Evolutionary conservation across 2,329 filamentous ascomycete genomes (phyloP).

Genomic region (Albifimbria verrucaria): DNA sequence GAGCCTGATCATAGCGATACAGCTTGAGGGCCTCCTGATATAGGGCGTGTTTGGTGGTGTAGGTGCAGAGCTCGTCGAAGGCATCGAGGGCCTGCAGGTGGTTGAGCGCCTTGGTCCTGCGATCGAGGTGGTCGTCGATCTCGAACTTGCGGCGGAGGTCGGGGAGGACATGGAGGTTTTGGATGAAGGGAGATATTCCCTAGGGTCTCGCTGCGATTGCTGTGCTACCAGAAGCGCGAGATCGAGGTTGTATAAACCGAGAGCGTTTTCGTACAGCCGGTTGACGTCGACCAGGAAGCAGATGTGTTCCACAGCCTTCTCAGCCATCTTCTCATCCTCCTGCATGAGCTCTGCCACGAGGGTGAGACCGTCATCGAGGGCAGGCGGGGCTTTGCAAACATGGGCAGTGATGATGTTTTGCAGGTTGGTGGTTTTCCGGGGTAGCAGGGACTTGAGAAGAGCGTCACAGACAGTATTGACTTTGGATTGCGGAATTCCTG

Average conservation of each 20-base stretch:
- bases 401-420: slow-evolving; percentile 94
- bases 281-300: slow-evolving; percentile 96
- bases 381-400: slow-evolving; percentile 88
- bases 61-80: slow-evolving; percentile 75
- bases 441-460: slow-evolving; percentile 65
- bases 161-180: slow-evolving; percentile 74
- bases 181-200: slow-evolving; percentile 96
- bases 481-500: slow-evolving; percentile 46
- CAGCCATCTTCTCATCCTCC: slow-evolving; percentile 68
- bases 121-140: slow-evolving; percentile 84
- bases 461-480: slow-evolving; percentile 87
- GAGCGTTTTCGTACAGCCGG: slow-evolving; percentile 81
- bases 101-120: slow-evolving; percentile 70
- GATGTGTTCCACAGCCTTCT: slow-evolving; percentile 91
- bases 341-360: slow-evolving; percentile 74
- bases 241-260: slow-evolving; percentile 89
- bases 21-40: slow-evolving; percentile 75
- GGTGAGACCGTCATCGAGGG: slow-evolving; percentile 77
- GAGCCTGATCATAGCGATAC: slow-evolving; percentile 75
- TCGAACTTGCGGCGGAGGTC: slow-evolving; percentile 70
- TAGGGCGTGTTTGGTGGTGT: slow-evolving; percentile 74
- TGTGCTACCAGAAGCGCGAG: slow-evolving; percentile 88
- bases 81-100: slow-evolving; percentile 71
- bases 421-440: slow-evolving; percentile 61
- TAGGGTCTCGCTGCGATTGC: slow-evolving; percentile 90